Base-by-base conservation (phyloP, 306 rosid genomes). In the Prunus salicina region DNA sequence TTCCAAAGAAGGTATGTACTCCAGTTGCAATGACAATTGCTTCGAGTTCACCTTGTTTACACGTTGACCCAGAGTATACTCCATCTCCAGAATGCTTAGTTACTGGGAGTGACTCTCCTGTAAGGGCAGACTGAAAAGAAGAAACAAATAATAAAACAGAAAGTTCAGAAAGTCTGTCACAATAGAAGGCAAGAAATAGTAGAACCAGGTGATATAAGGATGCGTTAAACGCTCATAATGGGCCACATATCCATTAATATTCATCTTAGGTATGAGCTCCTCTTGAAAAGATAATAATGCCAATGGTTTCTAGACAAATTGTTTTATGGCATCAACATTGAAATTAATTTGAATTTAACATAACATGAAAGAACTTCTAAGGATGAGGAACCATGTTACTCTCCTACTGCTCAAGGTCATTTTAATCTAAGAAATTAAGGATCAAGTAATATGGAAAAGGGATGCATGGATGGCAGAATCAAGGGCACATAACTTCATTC, bases 11-110 rank as follows among this genome's bases (percentile, higher is more conserved):
- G 18, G 77, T 60, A 60, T 73, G 77, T 27, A 45, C 69, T 25
- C 77, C 69, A 6, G 77, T 73, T 25, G 77, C 77, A 25, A 60
- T 73, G 13, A 73, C 77, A 25, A 73, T 68, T 19, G 77, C 77
- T 73, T 73, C 77, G 5, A 73, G 49, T 73, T 73, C 77, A 25
- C 77, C 77, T 60, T 73, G 77, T 73, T 73, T 73, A 60, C 77
- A 73, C 18, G 77, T 73, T 73, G 77, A 73, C 22, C 77, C 69
- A 73, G 77, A 73, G 60, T 60, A 73, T 6, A 73, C 77, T 25
- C 77, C 77, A 18, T 47, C 77, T 16, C 77, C 77, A 1, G 77
- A 1, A 73, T 73, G 58, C 69, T 73, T 60, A 45, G 69, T 45
- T 73, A 73, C 77, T 2, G 77, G 77, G 12, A 73, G 69, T 45